Evolutionary conservation across 257 asterid genomes (phyloP).

Genomic region (Solanum bukasovii): DNA sequence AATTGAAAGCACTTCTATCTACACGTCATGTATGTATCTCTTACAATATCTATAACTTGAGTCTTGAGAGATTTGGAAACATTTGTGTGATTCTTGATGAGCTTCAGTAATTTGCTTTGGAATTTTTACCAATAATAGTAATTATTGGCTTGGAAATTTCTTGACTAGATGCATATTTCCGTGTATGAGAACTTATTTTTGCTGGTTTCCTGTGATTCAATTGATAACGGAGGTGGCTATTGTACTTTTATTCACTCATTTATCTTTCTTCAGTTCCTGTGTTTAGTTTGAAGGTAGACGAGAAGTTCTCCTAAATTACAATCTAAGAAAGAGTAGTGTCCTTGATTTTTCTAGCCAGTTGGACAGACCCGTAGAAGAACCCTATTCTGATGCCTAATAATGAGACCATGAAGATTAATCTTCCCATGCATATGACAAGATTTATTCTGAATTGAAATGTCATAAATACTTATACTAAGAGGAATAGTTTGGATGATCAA

Average conservation of each 20-base stretch:
- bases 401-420: not conserved
- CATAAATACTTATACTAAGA: not conserved
- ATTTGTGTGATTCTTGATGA: not conserved
- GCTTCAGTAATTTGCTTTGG: not conserved
- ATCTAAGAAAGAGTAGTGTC: not conserved
- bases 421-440: not conserved
- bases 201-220: not conserved
- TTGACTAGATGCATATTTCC: not conserved
- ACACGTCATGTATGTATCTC: slow-evolving; percentile 26
- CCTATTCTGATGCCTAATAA: not conserved
- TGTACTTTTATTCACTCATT: not conserved
- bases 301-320: not conserved
- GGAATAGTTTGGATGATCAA: not conserved
- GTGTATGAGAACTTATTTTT: not conserved
- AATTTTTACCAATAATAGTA: not conserved
- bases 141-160: not conserved
- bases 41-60: not conserved
- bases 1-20: slow-evolving; percentile 34
- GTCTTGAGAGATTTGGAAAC: not conserved
- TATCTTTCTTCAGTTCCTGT: not conserved
- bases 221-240: not conserved
- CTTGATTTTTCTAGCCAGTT: not conserved
- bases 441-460: not conserved
- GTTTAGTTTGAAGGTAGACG: not conserved
- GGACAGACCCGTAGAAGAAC: not conserved